These are phyloP conservation scores for Triticum urartu DNA, from an alignment of 176 grass and related monocot species.

Conservation along the genomic window DNA sequence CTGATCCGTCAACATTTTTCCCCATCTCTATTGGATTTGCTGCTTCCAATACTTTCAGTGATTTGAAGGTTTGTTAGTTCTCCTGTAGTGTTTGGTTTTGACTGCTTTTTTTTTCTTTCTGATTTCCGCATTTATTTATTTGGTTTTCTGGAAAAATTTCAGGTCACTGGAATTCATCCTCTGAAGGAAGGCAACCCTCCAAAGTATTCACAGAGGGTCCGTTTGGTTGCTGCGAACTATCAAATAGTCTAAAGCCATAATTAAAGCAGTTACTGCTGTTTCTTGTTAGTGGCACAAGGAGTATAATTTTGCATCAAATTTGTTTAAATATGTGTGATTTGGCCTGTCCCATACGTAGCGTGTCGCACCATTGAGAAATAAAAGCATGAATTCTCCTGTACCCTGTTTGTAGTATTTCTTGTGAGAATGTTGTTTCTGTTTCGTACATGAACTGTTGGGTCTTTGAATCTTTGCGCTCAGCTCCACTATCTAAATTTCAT, in stretches of 20 bases:
- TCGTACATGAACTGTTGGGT: neutral
- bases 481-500: too few relatives aligned
- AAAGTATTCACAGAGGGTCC: conserved; percentile 61
- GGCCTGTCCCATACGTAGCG: neutral
- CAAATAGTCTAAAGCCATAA: conserved; percentile 52
- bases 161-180: conserved; percentile 55
- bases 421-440: neutral
- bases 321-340: neutral
- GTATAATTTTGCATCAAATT: neutral
- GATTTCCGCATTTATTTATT: neutral
- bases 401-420: neutral
- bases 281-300: conserved; percentile 6
- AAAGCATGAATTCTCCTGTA: conserved; percentile 5
- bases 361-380: conserved; percentile 15
- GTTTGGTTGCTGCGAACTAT: conserved; percentile 57
- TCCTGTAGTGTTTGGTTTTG: neutral
- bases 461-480: too few relatives aligned
- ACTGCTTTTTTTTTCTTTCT: neutral
- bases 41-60: conserved; percentile 73
- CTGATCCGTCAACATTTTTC: conserved; percentile 73
- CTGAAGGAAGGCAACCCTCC: conserved; percentile 56
- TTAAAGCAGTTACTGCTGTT: neutral
- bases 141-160: neutral
- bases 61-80: conserved; percentile 59
- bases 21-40: conserved; percentile 77